Conservation (phyloP, 129 eudicot genomes). For the Oenanthe sinensis region DNA sequence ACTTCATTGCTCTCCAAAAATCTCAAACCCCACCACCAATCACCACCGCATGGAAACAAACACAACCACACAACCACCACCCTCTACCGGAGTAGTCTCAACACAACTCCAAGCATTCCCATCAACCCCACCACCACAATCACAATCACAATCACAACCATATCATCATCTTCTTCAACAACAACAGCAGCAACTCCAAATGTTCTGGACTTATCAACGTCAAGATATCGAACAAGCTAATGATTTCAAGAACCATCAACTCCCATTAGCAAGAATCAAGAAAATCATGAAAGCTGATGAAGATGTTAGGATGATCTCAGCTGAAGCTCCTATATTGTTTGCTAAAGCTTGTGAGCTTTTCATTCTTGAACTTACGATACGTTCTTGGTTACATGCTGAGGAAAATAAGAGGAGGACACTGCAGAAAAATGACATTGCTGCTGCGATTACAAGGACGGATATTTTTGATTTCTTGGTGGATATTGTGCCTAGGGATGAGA, state of each 20-base stretch:
- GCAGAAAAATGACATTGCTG: constrained; percentile 82
- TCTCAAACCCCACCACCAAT: constrained; percentile 1
- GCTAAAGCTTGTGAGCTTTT: constrained; percentile 87
- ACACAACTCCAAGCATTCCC: constrained; percentile 22
- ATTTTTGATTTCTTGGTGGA: constrained; percentile 79
- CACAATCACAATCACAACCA: constrained; percentile 29
- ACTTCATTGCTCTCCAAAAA: constrained; percentile 11
- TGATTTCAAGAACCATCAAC: constrained; percentile 86
- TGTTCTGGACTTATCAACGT: constrained; percentile 85
- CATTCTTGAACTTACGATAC: constrained; percentile 70
- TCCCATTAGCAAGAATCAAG: constrained; percentile 69
- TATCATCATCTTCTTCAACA: constrained; percentile 84
- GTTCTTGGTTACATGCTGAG: constrained; percentile 89
- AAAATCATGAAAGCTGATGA: constrained; percentile 75
- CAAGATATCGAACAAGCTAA: constrained; percentile 69
- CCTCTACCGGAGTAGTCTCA: constrained; percentile 16
- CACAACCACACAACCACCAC: constrained; percentile 27
- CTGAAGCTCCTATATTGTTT: constrained; percentile 76
- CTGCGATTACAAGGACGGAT: constrained; percentile 72
- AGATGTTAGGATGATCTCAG: constrained; percentile 82
- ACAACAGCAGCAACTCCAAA: constrained; percentile 72
- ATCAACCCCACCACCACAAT: constrained; percentile 20
- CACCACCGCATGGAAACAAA: constrained; percentile 23
- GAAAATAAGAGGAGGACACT: constrained; percentile 74
- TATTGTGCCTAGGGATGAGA: constrained; percentile 72